These are phyloP conservation scores for Saccharomycopsis microspora DNA, from an alignment of 805 yeast genomes.

Conservation along the genomic window DNA sequence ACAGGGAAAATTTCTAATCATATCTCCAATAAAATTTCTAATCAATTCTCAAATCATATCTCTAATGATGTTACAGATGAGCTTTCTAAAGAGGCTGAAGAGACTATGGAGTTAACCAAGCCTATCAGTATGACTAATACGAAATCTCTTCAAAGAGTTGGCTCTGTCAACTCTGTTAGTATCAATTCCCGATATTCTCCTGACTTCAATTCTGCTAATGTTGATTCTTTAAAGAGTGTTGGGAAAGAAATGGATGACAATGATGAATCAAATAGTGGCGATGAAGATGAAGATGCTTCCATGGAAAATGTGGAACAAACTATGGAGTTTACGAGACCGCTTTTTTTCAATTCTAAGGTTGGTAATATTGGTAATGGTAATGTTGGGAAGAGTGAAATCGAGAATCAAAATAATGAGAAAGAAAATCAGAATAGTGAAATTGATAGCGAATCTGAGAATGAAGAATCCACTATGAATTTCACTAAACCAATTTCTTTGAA, in stretches of 20 bases:
- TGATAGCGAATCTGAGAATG: background rate
- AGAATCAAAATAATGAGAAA: conserved; percentile 1
- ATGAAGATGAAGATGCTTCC: background rate
- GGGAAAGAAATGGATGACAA: background rate
- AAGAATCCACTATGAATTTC: conserved; percentile 23
- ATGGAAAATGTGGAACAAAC: conserved; percentile 13
- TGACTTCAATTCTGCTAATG: too few relatives aligned
- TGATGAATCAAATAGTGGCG: background rate
- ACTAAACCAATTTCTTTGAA: conserved; percentile 16
- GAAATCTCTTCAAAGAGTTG: too few relatives aligned
- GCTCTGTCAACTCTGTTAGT: too few relatives aligned
- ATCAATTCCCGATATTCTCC: too few relatives aligned
- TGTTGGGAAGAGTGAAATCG: background rate
- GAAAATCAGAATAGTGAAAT: conserved; percentile 17
- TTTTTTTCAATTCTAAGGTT: background rate
- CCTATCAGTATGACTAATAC: background rate
- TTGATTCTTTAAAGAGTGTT: too few relatives aligned
- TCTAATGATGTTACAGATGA: background rate
- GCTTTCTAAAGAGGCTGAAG: conserved; percentile 4
- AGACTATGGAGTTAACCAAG: conserved; percentile 16
- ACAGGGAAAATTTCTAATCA: background rate
- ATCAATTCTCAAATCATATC: too few relatives aligned
- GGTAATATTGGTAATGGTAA: too few relatives aligned
- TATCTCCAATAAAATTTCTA: too few relatives aligned
- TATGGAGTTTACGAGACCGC: conserved; percentile 23